Conservation (phyloP, 768 basidiomycete species). For the Leccinum boreale region DNA sequence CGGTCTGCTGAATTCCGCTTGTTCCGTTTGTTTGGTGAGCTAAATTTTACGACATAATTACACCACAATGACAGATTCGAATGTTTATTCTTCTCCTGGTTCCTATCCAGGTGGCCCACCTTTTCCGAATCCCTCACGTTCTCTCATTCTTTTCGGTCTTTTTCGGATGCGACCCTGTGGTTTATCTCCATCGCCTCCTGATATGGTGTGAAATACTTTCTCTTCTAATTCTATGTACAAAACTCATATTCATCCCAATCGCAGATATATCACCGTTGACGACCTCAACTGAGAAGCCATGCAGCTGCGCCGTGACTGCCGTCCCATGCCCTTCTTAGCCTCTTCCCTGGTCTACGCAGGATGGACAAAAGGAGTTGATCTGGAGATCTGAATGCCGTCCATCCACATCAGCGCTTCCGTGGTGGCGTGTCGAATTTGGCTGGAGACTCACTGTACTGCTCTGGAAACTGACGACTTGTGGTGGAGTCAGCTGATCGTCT, state of each 20-base stretch:
- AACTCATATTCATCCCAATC: constrained; percentile 8
- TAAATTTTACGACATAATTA: constrained; percentile 33
- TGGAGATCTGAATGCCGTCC: constrained; percentile 30
- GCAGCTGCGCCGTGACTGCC: constrained; percentile 4
- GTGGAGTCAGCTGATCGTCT: constrained; percentile 22
- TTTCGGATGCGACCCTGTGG: neutral
- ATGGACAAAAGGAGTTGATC: constrained; percentile 35
- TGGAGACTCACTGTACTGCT: constrained; percentile 57
- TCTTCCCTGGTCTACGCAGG: constrained; percentile 19
- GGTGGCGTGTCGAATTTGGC: constrained; percentile 6
- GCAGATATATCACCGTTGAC: constrained; percentile 18
- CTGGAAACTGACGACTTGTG: constrained; percentile 64
- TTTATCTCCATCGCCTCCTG: constrained; percentile 1
- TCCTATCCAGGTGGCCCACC: constrained; percentile 3
- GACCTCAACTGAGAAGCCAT: constrained; percentile 20
- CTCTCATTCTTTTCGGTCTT: constrained; percentile 1
- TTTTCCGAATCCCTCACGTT: neutral
- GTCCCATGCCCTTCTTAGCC: constrained; percentile 1
- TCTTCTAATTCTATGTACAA: constrained; percentile 5
- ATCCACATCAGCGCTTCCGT: constrained; percentile 12
- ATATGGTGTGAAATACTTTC: neutral
- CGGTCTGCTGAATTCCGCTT: constrained; percentile 8
- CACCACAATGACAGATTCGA: constrained; percentile 22
- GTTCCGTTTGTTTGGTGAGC: constrained; percentile 23
- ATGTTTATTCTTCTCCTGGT: constrained; percentile 9